Conservation (phyloP, 1,139 yeast species). For the Candida tropicalis region DNA sequence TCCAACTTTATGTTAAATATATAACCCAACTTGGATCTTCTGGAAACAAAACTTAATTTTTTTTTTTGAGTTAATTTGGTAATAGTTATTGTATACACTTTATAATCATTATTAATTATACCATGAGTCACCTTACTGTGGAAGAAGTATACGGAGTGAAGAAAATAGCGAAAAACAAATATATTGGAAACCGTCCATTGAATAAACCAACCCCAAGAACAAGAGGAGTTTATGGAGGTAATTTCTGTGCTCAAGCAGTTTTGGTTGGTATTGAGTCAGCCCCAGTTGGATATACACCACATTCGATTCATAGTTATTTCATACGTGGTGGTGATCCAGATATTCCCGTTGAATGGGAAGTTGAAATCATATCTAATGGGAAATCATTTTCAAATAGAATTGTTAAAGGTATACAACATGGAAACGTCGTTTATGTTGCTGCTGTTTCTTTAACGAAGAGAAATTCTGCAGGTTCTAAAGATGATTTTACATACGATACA, state of each 20-base stretch:
- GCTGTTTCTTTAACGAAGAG: conserved; percentile 37
- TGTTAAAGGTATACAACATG: conserved; percentile 33
- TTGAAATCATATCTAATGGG: conserved; percentile 35
- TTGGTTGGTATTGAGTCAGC: conserved; percentile 39
- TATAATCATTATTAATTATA: too few species aligned
- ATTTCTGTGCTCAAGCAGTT: conserved; percentile 43
- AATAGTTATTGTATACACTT: too few species aligned
- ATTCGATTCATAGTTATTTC: conserved; percentile 45
- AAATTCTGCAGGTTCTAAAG: conserved; percentile 25
- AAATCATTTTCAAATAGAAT: conserved; percentile 36
- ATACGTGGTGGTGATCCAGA: conserved; percentile 40
- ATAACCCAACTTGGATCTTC: not conserved
- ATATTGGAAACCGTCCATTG: conserved; percentile 33
- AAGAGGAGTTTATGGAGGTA: conserved; percentile 47
- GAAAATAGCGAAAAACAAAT: conserved; percentile 24
- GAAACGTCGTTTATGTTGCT: conserved; percentile 31
- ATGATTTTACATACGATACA: conserved; percentile 38
- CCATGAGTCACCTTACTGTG: conserved; percentile 9
- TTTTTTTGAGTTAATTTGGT: not conserved
- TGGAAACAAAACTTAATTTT: not conserved
- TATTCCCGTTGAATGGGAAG: conserved; percentile 30
- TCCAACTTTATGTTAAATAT: too few species aligned
- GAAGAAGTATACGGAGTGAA: conserved; percentile 25
- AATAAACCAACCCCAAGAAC: conserved; percentile 32
- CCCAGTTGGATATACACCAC: conserved; percentile 39